These are phyloP conservation scores for Hordeum vulgare DNA, from an alignment of 176 grass and related monocot genomes.

Conservation along the genomic window MorexV3_pseudomolecules_assembly NC_058519.1:425107501-425108000, in stretches of 20 bases:
- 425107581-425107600: conserved; percentile 31
- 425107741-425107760: conserved; percentile 73
- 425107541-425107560: not conserved
- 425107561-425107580: not conserved
- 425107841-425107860: conserved; percentile 3
- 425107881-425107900: not conserved
- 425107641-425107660: conserved; percentile 87
- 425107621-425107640: conserved; percentile 90
- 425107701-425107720: conserved; percentile 86
- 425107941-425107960: not conserved
- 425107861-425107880: conserved; percentile 1
- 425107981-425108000: not conserved
- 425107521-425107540: not conserved
- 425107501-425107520: conserved; percentile 12
- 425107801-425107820: conserved; percentile 52
- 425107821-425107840: conserved; percentile 49
- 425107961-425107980: not conserved
- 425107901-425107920: not conserved
- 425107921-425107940: not conserved
- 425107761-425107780: not conserved
- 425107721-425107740: conserved; percentile 87
- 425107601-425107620: conserved; percentile 65
- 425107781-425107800: conserved; percentile 40
- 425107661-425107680: conserved; percentile 31
- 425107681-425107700: conserved; percentile 49